phyloP scores from a whole-genome alignment of 108 stramenopile species.

The Skeletonema menzelii region DNA sequence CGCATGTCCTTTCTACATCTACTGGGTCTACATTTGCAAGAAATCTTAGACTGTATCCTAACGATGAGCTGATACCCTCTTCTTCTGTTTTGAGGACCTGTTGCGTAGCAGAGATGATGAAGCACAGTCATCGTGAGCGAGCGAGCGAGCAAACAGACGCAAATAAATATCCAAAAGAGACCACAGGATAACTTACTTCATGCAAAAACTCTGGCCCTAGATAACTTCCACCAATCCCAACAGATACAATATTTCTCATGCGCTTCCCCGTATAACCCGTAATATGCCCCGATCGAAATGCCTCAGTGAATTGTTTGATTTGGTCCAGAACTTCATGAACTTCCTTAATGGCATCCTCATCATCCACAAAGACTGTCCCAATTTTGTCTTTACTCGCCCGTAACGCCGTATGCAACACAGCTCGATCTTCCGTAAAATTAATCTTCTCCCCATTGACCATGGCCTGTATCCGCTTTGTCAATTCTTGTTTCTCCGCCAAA shows the following conservation, averaged over 20 bases:
- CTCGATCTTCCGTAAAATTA: slow-evolving; percentile 96
- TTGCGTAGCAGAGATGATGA: background rate
- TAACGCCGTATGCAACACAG: slow-evolving; percentile 97
- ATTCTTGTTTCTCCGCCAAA: slow-evolving; percentile 68
- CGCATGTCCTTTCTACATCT: slow-evolving; percentile 94
- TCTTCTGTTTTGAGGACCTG: slow-evolving; percentile 91
- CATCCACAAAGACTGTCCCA: slow-evolving; percentile 85
- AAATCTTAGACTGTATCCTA: slow-evolving; percentile 93
- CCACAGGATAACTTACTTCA: slow-evolving; percentile 45
- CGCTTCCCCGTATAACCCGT: slow-evolving; percentile 97
- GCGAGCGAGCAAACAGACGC: background rate
- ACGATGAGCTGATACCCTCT: slow-evolving; percentile 77
- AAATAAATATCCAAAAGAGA: background rate
- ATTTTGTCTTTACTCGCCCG: slow-evolving; percentile 73
- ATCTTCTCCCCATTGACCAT: slow-evolving; percentile 95
- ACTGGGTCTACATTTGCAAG: slow-evolving; percentile 99
- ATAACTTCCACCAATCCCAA: slow-evolving; percentile 99
- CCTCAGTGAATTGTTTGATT: slow-evolving; percentile 87
- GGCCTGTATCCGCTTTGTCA: slow-evolving; percentile 72
- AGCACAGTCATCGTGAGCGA: background rate
- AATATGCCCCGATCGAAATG: slow-evolving; percentile 83
- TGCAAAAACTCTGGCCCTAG: slow-evolving; percentile 98
- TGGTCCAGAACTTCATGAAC: slow-evolving; percentile 93
- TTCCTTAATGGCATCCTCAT: slow-evolving; percentile 84
- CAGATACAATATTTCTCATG: slow-evolving; percentile 92